Base-by-base conservation (phyloP, 2,329 filamentous ascomycete species). In the Dactylellina drechsleri region DNA sequence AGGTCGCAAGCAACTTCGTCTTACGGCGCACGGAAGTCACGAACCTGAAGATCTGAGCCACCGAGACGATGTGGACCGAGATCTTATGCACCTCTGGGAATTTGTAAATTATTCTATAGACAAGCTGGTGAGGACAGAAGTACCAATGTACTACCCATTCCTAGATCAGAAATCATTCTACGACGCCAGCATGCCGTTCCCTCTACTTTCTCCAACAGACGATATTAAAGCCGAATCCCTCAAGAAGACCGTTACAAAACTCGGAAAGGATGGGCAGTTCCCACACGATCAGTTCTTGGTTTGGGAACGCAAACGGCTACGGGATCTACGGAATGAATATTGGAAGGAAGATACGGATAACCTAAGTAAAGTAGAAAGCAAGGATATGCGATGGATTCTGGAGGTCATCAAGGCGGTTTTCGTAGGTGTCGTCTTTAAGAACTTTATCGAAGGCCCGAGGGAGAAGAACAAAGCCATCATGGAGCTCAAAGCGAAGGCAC, bases 271-370 rank as follows among this genome's bases (percentile, higher is more conserved):
- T 20, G 66, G 49, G 5, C 59, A 66, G 20, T 76, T 70, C 45
- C 72, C 72, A 2, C 72, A 76, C 18, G 66, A 76, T 23, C 66
- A 67, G 36, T 76, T 71, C 31, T 53, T 76, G 7, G 66, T 66
- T 2, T 76, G 72, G 72, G 72, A 76, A 20, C 36, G 72, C 6
- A 76, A 66, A 50, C 50, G 65, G 4, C 49, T 76, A 15, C 53
- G 72, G 13, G 72, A 76, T 18, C 50, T 71, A 18, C 47, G 72
- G 58, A 75, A 76, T 47, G 72, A 76, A 18, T 76, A 76, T 52
- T 76, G 72, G 72, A 76, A 75, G 40, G 72, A 76, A 57, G 66
- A 71, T 53, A 71, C 72, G 10, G 72, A 76, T 43, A 76, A 76
- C 26, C 60, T 76, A 5, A 71, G 66, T 28, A 76, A 71, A 47